Conservation (phyloP, 176 grass and related monocot species). For the Aegilops speltoides region DNA sequence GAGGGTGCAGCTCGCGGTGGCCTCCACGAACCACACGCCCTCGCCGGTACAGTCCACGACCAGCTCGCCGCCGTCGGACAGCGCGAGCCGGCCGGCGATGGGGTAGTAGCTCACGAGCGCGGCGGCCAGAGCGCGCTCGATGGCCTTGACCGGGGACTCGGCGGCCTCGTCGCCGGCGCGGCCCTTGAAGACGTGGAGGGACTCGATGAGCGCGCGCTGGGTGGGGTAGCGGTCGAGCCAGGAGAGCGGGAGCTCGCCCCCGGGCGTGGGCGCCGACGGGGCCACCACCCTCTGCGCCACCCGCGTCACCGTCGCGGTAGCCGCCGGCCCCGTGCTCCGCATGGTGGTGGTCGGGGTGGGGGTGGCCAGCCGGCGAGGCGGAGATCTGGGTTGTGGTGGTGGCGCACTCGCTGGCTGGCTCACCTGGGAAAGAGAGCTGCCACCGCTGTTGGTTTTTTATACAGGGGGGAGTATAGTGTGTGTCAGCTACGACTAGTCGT, state of each 20-base stretch:
- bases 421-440: conserved; percentile 31
- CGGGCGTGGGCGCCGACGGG: conserved; percentile 52
- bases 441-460: conserved; percentile 44
- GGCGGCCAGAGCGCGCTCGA: conserved; percentile 48
- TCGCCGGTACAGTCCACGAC: conserved; percentile 70
- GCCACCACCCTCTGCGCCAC: conserved; percentile 66
- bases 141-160: conserved; percentile 25
- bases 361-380: conserved; percentile 16
- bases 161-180: conserved; percentile 7
- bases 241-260: conserved; percentile 58
- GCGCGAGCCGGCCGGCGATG: conserved; percentile 61
- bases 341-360: neutral
- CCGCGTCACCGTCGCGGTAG: conserved; percentile 49
- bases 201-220: conserved; percentile 84
- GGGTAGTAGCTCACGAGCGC: conserved; percentile 85
- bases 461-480: conserved; percentile 16
- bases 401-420: conserved; percentile 30
- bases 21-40: conserved; percentile 90
- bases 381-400: conserved; percentile 30
- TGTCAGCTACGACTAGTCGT: conserved; percentile 17
- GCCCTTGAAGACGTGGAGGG: conserved; percentile 89
- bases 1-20: conserved; percentile 45
- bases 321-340: conserved; percentile 18
- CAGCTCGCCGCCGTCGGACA: conserved; percentile 40
- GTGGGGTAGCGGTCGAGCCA: conserved; percentile 96